Evolutionary conservation across 345 rosid genomes (phyloP), one percentile per base, ranked within the genome.

Genomic region (sweet orange (Citrus sinensis)): DNA sequence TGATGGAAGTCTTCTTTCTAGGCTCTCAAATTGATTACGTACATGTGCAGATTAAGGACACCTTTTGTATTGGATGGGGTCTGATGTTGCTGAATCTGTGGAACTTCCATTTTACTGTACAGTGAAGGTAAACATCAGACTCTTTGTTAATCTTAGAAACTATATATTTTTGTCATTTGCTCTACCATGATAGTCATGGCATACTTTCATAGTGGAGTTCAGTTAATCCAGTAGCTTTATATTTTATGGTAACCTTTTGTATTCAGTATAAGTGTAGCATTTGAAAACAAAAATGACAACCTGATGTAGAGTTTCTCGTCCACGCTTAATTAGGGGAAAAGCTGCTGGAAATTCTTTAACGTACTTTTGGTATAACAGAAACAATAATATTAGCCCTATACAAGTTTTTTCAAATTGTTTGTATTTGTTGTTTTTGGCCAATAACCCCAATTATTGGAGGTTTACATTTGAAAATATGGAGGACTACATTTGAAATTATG

Each of bases 41-140:
- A 10, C 40, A 9, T 25, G 9, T 66, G 74, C 77, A 72, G 80
- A 49, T 62, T 25, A 30, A 77, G 32, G 70, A 77, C n/a, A 46
- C 75, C 67, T 60, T 72, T 11, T 17, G 35, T 6, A 19, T 25
- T 7, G 7, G 40, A 77, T 60, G 81, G 80, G 24, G 66, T 55
- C 14, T 68, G 71, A 65, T 49, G 76, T 59, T 37, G 54, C 67
- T 73, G 78, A 59, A 55, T 49, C 32, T 51, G 58, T 62, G 39
- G 78, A 51, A 27, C 80, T 35, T 67, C 78, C 46, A 60, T 29
- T 49, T 67, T 0, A 49, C 55, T 46, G 34, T 34, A 67, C 63
- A 4, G 20, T 67, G 61, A 77, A 73, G 78, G 81, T 81, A 73
- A 49, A 49, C 62, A 30, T 67, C 24, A 63, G 67, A 51, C 67